phyloP scores from a whole-genome alignment of 2,329 filamentous ascomycete genomes.

The Nigrospora osmanthi region DNA sequence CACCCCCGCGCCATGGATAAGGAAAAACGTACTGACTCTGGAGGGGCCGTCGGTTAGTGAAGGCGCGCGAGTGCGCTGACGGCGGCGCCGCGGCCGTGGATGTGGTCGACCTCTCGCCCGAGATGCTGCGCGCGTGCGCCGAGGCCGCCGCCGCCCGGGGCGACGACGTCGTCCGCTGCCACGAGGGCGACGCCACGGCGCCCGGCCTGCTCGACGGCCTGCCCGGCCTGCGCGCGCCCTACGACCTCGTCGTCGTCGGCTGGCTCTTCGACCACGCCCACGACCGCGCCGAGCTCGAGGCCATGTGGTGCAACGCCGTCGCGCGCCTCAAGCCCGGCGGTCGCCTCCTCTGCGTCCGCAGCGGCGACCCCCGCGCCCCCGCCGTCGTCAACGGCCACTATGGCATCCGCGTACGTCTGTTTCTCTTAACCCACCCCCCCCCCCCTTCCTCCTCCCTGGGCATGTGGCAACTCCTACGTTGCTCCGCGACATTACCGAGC shows the following conservation, averaged over 20 bases:
- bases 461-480: too few relatives aligned
- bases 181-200: slow-evolving; percentile 7
- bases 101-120: too few relatives aligned
- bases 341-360: slow-evolving; percentile 8
- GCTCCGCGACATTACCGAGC: too few relatives aligned
- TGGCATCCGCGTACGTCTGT: background rate
- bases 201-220: slow-evolving; percentile 3
- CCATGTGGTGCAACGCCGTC: slow-evolving; percentile 8
- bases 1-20: too few relatives aligned
- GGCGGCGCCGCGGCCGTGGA: too few relatives aligned
- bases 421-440: too few relatives aligned
- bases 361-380: slow-evolving; percentile 3
- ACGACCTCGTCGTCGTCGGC: slow-evolving; percentile 11
- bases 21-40: too few relatives aligned
- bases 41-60: too few relatives aligned
- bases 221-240: slow-evolving; percentile 4
- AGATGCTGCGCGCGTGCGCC: too few relatives aligned
- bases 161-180: background rate
- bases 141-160: too few relatives aligned
- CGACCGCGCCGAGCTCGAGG: slow-evolving; percentile 4
- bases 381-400: background rate
- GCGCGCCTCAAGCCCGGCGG: slow-evolving; percentile 9
- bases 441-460: too few relatives aligned
- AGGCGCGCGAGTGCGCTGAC: too few relatives aligned
- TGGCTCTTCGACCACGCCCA: slow-evolving; percentile 10